These are phyloP conservation scores for Chrysopogon serrulatus DNA, from an alignment of 176 grass and related monocot genomes.

Conservation along the genomic window DNA sequence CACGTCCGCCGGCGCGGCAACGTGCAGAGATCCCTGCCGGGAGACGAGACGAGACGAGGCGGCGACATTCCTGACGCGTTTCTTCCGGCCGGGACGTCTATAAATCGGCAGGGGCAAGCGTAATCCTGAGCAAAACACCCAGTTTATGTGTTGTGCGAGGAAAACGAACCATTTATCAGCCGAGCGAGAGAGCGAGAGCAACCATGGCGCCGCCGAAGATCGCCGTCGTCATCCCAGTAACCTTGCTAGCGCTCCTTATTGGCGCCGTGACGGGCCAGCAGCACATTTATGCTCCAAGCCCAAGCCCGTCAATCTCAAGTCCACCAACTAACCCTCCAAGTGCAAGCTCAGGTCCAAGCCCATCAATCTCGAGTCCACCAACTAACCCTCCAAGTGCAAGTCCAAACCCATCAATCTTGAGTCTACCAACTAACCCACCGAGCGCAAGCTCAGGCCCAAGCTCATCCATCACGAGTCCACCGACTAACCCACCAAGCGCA, in stretches of 20 bases:
- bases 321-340: neutral
- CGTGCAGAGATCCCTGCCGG: neutral
- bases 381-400: neutral
- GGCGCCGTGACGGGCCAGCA: no score
- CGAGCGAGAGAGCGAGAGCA: neutral
- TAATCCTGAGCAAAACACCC: neutral
- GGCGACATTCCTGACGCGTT: neutral
- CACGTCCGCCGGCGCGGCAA: neutral
- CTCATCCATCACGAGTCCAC: no score
- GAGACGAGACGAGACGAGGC: neutral
- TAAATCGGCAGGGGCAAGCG: neutral
- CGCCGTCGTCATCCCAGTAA: neutral
- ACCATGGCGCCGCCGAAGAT: neutral
- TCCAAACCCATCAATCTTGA: neutral
- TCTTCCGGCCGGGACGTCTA: neutral
- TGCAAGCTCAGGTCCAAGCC: neutral
- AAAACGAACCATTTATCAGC: no score
- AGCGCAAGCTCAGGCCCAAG: neutral
- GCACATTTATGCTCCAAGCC: neutral
- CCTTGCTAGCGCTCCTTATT: neutral
- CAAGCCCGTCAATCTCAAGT: neutral
- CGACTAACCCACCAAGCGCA: no score
- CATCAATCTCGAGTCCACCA: neutral
- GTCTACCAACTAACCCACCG: neutral
- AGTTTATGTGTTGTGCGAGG: no score